Evolutionary conservation across 768 basidiomycete species (phyloP), one percentile per base, ranked within the genome.

Genomic region (Tricholomella constricta): DNA sequence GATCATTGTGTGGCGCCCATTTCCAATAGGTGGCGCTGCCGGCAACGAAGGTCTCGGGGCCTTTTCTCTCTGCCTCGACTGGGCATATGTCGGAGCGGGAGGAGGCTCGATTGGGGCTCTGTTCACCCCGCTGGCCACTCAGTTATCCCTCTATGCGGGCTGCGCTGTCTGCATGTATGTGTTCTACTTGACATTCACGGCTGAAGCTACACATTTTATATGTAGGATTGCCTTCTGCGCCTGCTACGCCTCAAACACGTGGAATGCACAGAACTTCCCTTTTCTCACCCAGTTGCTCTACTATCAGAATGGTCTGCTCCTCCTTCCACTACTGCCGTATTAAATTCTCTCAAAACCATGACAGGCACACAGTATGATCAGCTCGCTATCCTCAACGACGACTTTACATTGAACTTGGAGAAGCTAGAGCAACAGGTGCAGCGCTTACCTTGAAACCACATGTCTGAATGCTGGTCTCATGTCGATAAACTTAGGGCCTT

Each of bases 11-110:
- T n/a, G n/a, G n/a, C n/a, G n/a, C 58, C 43, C 48, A 52, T 35
- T 60, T 56, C 15, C 52, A 4, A 6, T 23, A 65, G 67, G 67
- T 35, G 81, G 81, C 10, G 76, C 72, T 17, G 74, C 78, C 11
- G 81, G 71, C 41, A 81, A 83, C 49, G 80, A 82, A 63, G 81
- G 81, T 19, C 69, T 84, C 19, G 82, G 80, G 14, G 65, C 80
- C 31, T 73, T 84, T 40, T 75, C 81, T 0, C 57, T 83, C 40
- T 81, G 71, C 51, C 70, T 84, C 20, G 83, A 84, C 60, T 84
- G 83, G 82, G 79, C 78, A 26, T 72, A 78, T 37, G 73, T 74
- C 41, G 61, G 70, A 63, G 56, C 70, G 3, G 65, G 67, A 6
- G 69, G 68, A 62, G 60, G 69, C 53, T 58, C 70, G 66, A 67